Conservation (phyloP, 2,329 filamentous ascomycete species). For the Paecilomyces sp. region DNA sequence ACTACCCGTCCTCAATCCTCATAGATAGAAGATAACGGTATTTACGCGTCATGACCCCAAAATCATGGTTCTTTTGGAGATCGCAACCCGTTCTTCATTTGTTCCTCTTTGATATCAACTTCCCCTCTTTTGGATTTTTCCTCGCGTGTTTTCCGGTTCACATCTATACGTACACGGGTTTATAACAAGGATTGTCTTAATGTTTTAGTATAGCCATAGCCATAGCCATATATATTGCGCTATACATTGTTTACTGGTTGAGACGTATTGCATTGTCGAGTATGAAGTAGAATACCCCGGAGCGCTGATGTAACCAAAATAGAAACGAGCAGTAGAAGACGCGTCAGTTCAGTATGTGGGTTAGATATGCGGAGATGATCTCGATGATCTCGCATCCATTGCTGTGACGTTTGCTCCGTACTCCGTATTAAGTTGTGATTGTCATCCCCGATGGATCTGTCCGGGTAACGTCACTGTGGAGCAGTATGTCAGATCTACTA, state of each 20-base stretch:
- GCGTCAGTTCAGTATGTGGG: too few species aligned
- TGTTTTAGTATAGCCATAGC: not conserved
- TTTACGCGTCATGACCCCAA: slow-evolving; percentile 1
- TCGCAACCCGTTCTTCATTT: not conserved
- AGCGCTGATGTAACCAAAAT: too few species aligned
- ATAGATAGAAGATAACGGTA: not conserved
- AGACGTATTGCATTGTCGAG: not conserved
- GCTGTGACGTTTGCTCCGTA: too few species aligned
- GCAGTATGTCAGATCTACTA: too few species aligned
- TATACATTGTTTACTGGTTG: not conserved
- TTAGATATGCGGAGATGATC: too few species aligned
- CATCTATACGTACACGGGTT: not conserved
- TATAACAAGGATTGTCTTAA: not conserved
- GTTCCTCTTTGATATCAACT: not conserved
- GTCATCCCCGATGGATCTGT: too few species aligned
- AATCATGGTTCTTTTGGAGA: slow-evolving; percentile 1
- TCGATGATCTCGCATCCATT: too few species aligned
- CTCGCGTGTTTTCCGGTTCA: not conserved
- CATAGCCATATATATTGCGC: not conserved
- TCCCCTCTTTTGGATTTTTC: not conserved
- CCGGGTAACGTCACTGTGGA: too few species aligned
- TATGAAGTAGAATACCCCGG: too few species aligned
- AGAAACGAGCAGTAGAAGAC: too few species aligned
- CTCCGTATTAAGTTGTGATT: too few species aligned
- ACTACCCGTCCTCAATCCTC: not conserved